Conservation (phyloP, 2,329 filamentous ascomycete genomes). For the Rhynchosporium graminicola region DNA sequence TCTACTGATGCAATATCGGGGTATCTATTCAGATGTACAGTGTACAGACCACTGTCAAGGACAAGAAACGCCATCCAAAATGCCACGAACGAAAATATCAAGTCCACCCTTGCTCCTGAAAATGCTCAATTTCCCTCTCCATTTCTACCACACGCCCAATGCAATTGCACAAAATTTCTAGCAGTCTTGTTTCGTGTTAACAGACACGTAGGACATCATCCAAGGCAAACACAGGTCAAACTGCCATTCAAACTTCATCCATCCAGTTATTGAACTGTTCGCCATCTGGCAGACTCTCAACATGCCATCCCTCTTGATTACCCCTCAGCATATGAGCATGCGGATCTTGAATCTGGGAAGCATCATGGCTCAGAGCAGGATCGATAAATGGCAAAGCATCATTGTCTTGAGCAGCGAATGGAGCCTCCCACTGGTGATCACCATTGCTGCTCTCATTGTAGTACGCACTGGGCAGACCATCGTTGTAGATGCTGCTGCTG, state of each 20-base stretch:
- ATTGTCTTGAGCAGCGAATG: constrained; percentile 22
- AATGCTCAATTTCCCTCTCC: constrained; percentile 22
- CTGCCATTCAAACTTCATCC: constrained; percentile 24
- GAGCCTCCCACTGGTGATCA: constrained; percentile 31
- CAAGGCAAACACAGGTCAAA: not conserved
- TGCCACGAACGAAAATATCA: constrained; percentile 19
- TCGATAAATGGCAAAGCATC: constrained; percentile 35
- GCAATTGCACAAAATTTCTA: not conserved
- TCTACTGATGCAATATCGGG: constrained; percentile 12
- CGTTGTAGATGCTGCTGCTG: constrained; percentile 22
- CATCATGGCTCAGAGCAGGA: constrained; percentile 29
- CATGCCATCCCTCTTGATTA: constrained; percentile 40
- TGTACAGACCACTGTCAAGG: not conserved
- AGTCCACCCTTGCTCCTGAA: constrained; percentile 24
- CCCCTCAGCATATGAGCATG: constrained; percentile 37
- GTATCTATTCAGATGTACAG: constrained; percentile 16
- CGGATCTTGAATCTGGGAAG: constrained; percentile 36
- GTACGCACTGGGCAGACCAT: constrained; percentile 29
- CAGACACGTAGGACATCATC: not conserved
- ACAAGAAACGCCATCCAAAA: constrained; percentile 13
- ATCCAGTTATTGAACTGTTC: constrained; percentile 42
- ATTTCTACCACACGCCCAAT: not conserved
- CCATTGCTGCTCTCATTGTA: constrained; percentile 29
- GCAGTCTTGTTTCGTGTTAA: not conserved
- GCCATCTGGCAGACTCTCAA: constrained; percentile 36